Base-by-base conservation (phyloP, 1,284 basidiomycete genomes). In the Ustilago shanxiensis region DNA sequence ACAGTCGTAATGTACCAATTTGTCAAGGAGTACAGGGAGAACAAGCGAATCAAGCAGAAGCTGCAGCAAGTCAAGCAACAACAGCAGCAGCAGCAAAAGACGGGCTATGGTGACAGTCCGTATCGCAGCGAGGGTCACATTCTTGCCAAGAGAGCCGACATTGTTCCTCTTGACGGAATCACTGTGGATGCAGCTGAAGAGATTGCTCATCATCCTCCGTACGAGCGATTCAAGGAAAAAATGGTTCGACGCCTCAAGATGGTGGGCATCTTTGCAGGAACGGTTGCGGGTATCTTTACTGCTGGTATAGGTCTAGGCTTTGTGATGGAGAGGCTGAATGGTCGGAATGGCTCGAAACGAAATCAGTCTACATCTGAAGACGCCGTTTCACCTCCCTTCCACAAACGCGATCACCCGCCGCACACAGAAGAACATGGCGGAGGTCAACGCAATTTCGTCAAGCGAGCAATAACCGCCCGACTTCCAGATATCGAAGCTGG, bases 141-240 rank as follows among this genome's bases (percentile, higher is more conserved):
- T 49, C 50, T 60, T 33, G 8, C 13, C 2, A 61, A 61, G 51
- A 37, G 59, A 6, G 39, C 39, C n/a, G n/a, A 35, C 24, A 31
- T 61, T 6, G n/a, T 18, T 7, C 60, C 60, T 10, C 20, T 54
- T 22, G 18, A 8, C n/a, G 60, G 24, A 13, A 2, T 28, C 13
- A 20, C 54, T 9, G 33, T 61, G 41, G 7, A 14, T 7, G 59
- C 37, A 5, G 14, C 51, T 7, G 33, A 20, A 26, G 49, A 39
- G 5, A 22, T 60, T 7, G 26, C 39, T 44, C 22, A 26, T 18
- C 18, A 57, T 51, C 33, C 14, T 2, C 6, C 39, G 41, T n/a
- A 60, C 37, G 50, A 52, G 35, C 26, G 10, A 3, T 52, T 26
- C 29, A 52, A 33, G 8, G 24, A 31, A n/a, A 33, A 3, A 33